Percentiles rank a stretch among this genome's conserved stretches.
Evolutionary conservation across 2,329 filamentous ascomycete species (phyloP).

Genomic region (Atkinsonella hypoxylon): DNA sequence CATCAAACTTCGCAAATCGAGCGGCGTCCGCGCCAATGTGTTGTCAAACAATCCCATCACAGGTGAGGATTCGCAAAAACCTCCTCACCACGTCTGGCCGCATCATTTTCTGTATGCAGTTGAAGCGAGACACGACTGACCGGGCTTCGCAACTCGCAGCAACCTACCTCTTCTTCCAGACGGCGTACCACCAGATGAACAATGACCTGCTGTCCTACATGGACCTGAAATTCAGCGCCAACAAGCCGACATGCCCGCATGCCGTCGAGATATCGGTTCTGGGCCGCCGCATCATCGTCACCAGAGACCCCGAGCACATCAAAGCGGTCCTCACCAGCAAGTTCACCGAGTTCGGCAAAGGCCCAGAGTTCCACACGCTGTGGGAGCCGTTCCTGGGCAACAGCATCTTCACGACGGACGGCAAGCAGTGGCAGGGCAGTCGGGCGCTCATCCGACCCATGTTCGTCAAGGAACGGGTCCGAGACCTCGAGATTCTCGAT

Average conservation of each 20-base stretch:
- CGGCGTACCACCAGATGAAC: slow-evolving; percentile 5
- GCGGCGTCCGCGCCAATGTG: slow-evolving; percentile 3
- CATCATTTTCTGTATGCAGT: too few relatives aligned
- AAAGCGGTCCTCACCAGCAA: slow-evolving; percentile 79
- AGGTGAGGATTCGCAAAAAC: too few relatives aligned
- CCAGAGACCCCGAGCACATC: slow-evolving; percentile 76
- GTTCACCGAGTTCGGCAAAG: slow-evolving; percentile 75
- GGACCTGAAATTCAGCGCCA: background rate
- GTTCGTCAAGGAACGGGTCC: slow-evolving; percentile 74
- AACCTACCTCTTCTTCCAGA: slow-evolving; percentile 5
- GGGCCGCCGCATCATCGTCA: slow-evolving; percentile 53
- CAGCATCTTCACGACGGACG: slow-evolving; percentile 70
- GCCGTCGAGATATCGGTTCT: slow-evolving; percentile 41
- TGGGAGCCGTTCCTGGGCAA: slow-evolving; percentile 67
- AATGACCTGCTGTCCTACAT: slow-evolving; percentile 3
- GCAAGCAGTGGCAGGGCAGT: slow-evolving; percentile 63
- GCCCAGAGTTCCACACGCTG: slow-evolving; percentile 58
- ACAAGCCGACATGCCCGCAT: slow-evolving; percentile 1
- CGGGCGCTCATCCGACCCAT: slow-evolving; percentile 72
- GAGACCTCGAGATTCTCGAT: slow-evolving; percentile 71
- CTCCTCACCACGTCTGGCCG: too few relatives aligned
- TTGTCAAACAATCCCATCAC: slow-evolving; percentile 1
- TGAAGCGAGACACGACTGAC: too few relatives aligned
- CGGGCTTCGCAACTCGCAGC: background rate
- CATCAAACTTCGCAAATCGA: slow-evolving; percentile 3